Evolutionary conservation across 2,329 filamentous ascomycete species (phyloP).

Genomic region (Aspergillus nomiae): DNA sequence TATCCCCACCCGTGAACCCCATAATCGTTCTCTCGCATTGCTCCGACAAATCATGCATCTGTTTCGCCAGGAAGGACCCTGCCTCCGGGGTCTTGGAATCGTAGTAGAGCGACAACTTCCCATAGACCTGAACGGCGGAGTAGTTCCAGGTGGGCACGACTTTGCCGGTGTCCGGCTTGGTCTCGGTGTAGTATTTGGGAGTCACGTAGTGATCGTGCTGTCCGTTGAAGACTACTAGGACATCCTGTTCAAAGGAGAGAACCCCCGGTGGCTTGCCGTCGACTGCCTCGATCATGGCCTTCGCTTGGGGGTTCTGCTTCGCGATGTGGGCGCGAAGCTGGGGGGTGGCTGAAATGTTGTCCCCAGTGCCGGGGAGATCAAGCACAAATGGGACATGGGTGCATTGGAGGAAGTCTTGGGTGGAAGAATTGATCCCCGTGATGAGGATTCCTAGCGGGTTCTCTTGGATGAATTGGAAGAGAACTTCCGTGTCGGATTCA

Average conservation of each 20-base stretch:
- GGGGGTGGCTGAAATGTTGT: constrained; percentile 30
- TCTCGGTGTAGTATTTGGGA: constrained; percentile 67
- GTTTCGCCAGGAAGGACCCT: constrained; percentile 50
- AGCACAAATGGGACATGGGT: constrained; percentile 66
- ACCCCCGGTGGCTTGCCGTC: constrained; percentile 6
- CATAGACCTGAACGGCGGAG: constrained; percentile 65
- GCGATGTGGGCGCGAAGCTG: constrained; percentile 64
- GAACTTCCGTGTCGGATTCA: background rate
- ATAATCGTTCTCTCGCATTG: constrained; percentile 60
- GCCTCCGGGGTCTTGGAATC: constrained; percentile 53
- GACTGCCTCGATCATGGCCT: constrained; percentile 59
- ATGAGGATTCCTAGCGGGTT: constrained; percentile 65
- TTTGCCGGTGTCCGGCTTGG: constrained; percentile 65
- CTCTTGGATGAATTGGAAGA: constrained; percentile 57
- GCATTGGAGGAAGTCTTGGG: constrained; percentile 56
- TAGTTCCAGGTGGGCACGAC: constrained; percentile 75
- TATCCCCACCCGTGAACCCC: constrained; percentile 53
- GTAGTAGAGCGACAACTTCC: constrained; percentile 56
- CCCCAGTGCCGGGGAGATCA: constrained; percentile 44
- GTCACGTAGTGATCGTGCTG: constrained; percentile 66
- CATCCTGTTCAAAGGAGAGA: constrained; percentile 50
- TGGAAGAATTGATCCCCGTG: constrained; percentile 58
- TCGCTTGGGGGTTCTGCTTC: constrained; percentile 63
- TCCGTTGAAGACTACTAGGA: constrained; percentile 64
- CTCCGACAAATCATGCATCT: constrained; percentile 46